These are phyloP conservation scores for Parascedosporium putredinis DNA, from an alignment of 2,329 filamentous ascomycete species.

Conservation along the genomic window DNA sequence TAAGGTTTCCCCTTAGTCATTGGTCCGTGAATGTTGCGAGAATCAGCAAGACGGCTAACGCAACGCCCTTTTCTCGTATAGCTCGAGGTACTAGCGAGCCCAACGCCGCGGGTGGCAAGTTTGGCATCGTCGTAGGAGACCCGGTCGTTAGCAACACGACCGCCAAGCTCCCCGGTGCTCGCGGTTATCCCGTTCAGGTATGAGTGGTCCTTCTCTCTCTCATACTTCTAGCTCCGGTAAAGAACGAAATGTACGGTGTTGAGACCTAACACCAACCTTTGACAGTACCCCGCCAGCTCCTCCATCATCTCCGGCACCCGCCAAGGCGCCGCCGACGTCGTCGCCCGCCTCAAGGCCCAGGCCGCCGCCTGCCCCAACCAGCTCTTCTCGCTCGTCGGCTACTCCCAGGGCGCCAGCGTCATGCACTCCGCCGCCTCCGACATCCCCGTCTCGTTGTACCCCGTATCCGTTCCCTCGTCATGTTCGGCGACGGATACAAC, in stretches of 20 bases:
- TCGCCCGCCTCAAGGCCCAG: constrained; percentile 8
- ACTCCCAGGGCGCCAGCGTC: constrained; percentile 11
- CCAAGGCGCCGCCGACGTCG: constrained; percentile 9
- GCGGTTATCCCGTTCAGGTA: constrained; percentile 13
- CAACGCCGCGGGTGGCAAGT: constrained; percentile 11
- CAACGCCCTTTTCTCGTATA: not conserved
- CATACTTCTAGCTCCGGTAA: too few relatives aligned
- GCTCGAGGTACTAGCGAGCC: constrained; percentile 11
- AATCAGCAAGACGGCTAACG: not conserved
- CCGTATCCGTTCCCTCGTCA: constrained; percentile 9
- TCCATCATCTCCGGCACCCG: constrained; percentile 1
- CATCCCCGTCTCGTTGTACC: constrained; percentile 7
- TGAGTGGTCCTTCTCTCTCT: too few relatives aligned
- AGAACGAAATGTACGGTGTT: not conserved
- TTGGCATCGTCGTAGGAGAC: constrained; percentile 11
- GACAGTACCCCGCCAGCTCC: constrained; percentile 10
- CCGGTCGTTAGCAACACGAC: constrained; percentile 12
- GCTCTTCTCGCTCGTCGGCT: constrained; percentile 12
- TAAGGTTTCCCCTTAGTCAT: constrained; percentile 4
- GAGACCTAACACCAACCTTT: not conserved
- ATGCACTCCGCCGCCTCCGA: constrained; percentile 8
- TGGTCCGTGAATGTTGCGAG: not conserved
- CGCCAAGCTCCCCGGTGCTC: constrained; percentile 7
- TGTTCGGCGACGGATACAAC: constrained; percentile 11
- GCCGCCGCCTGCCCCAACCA: constrained; percentile 9